Evolutionary conservation across 768 basidiomycete species (phyloP), one percentile per base, ranked within the genome.

Genomic region (Suillus placidus): DNA sequence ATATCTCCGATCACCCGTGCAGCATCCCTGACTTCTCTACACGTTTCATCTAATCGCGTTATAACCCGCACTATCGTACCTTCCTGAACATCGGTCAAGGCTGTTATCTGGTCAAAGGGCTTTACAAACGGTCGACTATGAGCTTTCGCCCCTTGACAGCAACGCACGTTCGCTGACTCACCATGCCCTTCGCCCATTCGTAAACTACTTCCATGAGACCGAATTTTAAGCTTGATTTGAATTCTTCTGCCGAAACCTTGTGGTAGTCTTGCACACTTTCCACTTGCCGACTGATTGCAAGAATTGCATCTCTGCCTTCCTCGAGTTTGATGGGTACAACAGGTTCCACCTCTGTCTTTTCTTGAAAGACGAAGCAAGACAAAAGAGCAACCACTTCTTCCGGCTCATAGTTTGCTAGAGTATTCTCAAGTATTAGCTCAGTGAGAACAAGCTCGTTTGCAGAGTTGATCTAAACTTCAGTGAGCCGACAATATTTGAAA

Each of bases 151-250:
- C 35, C 13, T 14, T 6, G 13, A 13, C 10, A 5, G 20, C 6
- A 62, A 4, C 30, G 13, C 14, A 65, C 35, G 16, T 20, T n/a
- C 52, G 3, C 30, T 60, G 37, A 67, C 88, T 70, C 71, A 97
- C 97, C 96, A 97, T 98, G 62, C 97, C 97, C 76, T 92, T 94
- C 0, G 97, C 96, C 97, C 97, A 99, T 77, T 99, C 97, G 73
- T 99, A 98, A 8, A 98, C 97, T 2, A 97, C 97, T 74, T 99
- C 97, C 10, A 94, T 87, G 30, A 99, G 80, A 8, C 97, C 97
- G 67, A 92, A 91, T 76, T 97, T 98, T 70, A 96, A 86, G 65
- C 82, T 87, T 56, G 87, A 85, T 62, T 89, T 87, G 74, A 92
- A 93, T 65, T 88, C 93, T 70, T 92, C 92, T 35, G 85, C 87